phyloP scores from a whole-genome alignment of 768 basidiomycete species.

The Plicaturopsis crispa region DNA sequence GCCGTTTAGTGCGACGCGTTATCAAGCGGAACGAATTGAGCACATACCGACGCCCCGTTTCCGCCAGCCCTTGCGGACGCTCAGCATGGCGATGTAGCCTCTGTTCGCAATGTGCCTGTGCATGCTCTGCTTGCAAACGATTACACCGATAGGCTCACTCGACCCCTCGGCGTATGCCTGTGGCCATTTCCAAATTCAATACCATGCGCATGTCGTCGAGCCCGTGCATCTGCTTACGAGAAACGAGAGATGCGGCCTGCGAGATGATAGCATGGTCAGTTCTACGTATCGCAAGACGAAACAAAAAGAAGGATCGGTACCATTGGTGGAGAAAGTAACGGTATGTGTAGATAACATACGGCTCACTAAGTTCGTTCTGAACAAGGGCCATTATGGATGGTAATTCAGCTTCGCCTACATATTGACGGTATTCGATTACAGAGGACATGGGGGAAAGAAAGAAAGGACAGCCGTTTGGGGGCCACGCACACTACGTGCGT shows the following conservation, averaged over 20 bases:
- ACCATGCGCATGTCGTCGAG: neutral
- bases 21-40: too few relatives aligned
- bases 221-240: slow-evolving; percentile 35
- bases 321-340: slow-evolving; percentile 96
- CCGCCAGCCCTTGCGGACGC: slow-evolving; percentile 76
- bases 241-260: slow-evolving; percentile 85
- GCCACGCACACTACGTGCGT: too few relatives aligned
- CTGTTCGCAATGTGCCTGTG: slow-evolving; percentile 71
- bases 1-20: too few relatives aligned
- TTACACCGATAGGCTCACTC: slow-evolving; percentile 71
- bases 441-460: slow-evolving; percentile 21
- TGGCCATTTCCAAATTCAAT: neutral
- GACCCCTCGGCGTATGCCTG: slow-evolving; percentile 54
- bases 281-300: slow-evolving; percentile 22
- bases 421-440: slow-evolving; percentile 63
- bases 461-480: slow-evolving; percentile 1
- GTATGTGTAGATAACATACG: slow-evolving; percentile 94
- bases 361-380: slow-evolving; percentile 89
- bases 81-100: slow-evolving; percentile 98
- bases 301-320: slow-evolving; percentile 47
- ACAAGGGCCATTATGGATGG: slow-evolving; percentile 82
- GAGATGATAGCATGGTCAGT: slow-evolving; percentile 8
- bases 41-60: slow-evolving; percentile 90
- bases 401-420: slow-evolving; percentile 71
- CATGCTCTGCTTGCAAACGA: slow-evolving; percentile 94